Percentiles rank a stretch among this genome's conserved stretches.
These are phyloP conservation scores for Teratosphaeria gauchensis DNA, from an alignment of 2,329 filamentous ascomycete species.

Conservation along the genomic window DNA sequence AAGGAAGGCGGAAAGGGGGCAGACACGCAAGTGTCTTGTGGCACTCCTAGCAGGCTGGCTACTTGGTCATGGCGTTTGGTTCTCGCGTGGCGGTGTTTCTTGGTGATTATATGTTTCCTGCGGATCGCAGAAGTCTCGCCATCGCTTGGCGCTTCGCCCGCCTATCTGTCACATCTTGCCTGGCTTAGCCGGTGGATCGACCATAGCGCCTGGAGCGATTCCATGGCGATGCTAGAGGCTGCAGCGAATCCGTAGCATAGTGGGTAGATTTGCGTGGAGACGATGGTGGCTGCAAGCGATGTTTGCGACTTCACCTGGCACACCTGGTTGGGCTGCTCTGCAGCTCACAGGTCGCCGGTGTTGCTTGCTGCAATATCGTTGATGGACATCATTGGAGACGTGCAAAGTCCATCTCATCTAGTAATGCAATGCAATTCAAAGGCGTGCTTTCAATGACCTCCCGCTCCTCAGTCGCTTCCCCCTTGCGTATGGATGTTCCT, in stretches of 20 bases:
- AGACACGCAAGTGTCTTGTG: too few species aligned
- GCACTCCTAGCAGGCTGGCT: too few species aligned
- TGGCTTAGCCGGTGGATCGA: neutral
- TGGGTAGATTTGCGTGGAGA: neutral
- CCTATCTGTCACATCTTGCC: neutral
- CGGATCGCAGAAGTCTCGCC: neutral
- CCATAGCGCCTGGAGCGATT: neutral
- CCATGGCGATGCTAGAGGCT: too few species aligned
- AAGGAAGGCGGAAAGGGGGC: too few species aligned
- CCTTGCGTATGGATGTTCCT: conserved; percentile 9
- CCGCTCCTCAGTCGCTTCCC: neutral
- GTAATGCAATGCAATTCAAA: neutral
- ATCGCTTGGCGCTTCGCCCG: neutral
- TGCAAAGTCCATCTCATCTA: neutral
- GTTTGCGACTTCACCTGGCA: neutral
- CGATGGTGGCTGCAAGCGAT: neutral
- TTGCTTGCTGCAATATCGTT: neutral
- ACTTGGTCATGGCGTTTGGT: neutral
- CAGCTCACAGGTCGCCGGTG: neutral
- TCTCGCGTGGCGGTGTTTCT: neutral
- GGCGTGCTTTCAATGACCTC: neutral
- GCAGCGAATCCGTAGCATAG: too few species aligned
- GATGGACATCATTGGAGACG: neutral
- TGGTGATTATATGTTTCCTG: neutral
- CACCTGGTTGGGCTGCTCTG: neutral